A percentile compares a stretch with the other conserved stretches of the same genome.
These are phyloP conservation scores for Schwanniomyces polymorphus DNA, from an alignment of 805 yeast species.

Conservation along the genomic window DNA sequence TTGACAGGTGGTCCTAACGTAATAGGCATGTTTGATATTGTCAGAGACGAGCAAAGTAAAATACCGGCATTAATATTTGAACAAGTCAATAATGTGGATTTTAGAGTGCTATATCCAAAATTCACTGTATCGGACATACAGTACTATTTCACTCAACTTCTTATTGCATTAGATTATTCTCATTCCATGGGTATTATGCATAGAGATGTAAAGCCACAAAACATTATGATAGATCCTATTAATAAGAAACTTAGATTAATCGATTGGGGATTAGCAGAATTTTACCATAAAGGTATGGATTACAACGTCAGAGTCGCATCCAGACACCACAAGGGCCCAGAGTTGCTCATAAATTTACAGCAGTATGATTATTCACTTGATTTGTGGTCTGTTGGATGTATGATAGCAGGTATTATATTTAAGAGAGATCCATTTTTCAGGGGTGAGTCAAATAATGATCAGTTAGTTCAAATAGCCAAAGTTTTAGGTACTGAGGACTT, in stretches of 20 bases:
- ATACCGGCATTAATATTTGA: slow-evolving; percentile 90
- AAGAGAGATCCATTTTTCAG: slow-evolving; percentile 90
- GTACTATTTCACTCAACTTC: slow-evolving; percentile 76
- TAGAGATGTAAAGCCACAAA: slow-evolving; percentile 94
- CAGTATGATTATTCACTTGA: slow-evolving; percentile 91
- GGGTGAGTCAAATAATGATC: slow-evolving; percentile 89
- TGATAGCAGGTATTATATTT: slow-evolving; percentile 87
- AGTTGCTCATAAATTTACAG: slow-evolving; percentile 78
- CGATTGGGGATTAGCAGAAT: slow-evolving; percentile 97
- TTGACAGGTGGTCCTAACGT: slow-evolving; percentile 84
- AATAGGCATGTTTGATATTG: slow-evolving; percentile 74
- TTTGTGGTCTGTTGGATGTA: slow-evolving; percentile 93
- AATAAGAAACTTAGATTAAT: slow-evolving; percentile 71
- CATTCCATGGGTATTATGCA: slow-evolving; percentile 97
- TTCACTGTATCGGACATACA: slow-evolving; percentile 75
- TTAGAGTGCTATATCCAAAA: slow-evolving; percentile 76
- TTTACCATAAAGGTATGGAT: slow-evolving; percentile 85
- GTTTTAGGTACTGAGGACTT: slow-evolving; percentile 86
- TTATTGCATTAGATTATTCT: slow-evolving; percentile 82
- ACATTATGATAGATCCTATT: slow-evolving; percentile 89
- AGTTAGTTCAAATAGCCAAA: slow-evolving; percentile 83
- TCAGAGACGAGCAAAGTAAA: slow-evolving; percentile 73
- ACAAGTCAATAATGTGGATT: slow-evolving; percentile 78
- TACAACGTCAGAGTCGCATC: slow-evolving; percentile 94
- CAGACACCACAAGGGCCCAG: slow-evolving; percentile 92